A percentile compares a stretch with the other conserved stretches of the same genome.
phyloP scores from a whole-genome alignment of 257 asterid genomes.

The Solanum neorickii region DNA sequence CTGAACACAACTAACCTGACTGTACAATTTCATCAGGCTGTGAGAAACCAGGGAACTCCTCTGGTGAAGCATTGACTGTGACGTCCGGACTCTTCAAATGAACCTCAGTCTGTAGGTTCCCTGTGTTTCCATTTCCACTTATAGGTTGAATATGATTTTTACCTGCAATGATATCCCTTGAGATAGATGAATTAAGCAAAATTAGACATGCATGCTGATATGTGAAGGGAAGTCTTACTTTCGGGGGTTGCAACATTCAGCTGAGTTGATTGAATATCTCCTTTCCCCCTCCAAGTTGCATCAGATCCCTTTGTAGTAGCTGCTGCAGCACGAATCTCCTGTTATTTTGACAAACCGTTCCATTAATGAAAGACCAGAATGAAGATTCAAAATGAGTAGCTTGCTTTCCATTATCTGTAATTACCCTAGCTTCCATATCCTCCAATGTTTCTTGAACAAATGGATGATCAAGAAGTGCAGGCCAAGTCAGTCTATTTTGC shows the following conservation, averaged over 20 bases:
- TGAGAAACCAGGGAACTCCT: slow-evolving; percentile 63
- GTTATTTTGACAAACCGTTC: neutral
- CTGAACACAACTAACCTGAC: slow-evolving; percentile 41
- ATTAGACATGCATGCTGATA: neutral
- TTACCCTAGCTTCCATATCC: slow-evolving; percentile 38
- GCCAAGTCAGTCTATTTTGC: slow-evolving; percentile 88
- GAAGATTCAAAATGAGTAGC: neutral
- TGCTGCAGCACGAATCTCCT: slow-evolving; percentile 35
- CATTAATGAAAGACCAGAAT: neutral
- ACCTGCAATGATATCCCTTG: slow-evolving; percentile 20
- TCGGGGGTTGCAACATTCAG: slow-evolving; percentile 42
- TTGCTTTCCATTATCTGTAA: neutral
- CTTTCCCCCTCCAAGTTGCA: slow-evolving; percentile 37
- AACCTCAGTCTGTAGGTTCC: slow-evolving; percentile 28
- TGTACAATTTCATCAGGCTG: slow-evolving; percentile 43
- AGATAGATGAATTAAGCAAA: slow-evolving; percentile 5
- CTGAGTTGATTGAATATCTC: slow-evolving; percentile 35
- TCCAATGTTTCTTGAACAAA: slow-evolving; percentile 54
- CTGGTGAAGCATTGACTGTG: slow-evolving; percentile 21
- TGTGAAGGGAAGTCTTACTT: slow-evolving; percentile 29
- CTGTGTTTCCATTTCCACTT: slow-evolving; percentile 24
- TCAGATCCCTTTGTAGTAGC: slow-evolving; percentile 38
- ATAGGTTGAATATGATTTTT: slow-evolving; percentile 32
- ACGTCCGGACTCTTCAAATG: slow-evolving; percentile 21
- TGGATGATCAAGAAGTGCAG: slow-evolving; percentile 96